Evolutionary conservation across 495 filamentous ascomycete species (phyloP).

Genomic region (Hyphodiscus hymeniophilus): DNA sequence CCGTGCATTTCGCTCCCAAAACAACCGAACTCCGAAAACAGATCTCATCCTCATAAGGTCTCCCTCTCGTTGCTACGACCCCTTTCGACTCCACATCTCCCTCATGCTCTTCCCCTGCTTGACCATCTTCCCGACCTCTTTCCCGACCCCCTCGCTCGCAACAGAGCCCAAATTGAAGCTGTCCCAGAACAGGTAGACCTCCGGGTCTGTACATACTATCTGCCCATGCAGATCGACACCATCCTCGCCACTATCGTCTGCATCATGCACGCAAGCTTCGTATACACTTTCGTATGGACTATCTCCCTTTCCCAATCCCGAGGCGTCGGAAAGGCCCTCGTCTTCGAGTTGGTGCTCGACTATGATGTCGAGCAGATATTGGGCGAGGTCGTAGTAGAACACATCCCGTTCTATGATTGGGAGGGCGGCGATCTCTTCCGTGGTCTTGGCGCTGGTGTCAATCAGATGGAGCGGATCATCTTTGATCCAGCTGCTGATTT

Average conservation of each 20-base stretch:
- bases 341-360: conserved; percentile 19
- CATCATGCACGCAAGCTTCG: conserved; percentile 14
- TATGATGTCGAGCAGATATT: conserved; percentile 15
- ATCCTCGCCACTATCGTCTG: neutral
- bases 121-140: conserved; percentile 10
- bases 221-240: conserved; percentile 5
- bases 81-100: neutral
- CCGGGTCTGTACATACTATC: conserved; percentile 15
- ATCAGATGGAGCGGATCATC: neutral
- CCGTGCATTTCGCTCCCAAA: too few species aligned
- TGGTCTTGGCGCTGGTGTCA: neutral
- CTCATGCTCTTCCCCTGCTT: conserved; percentile 6
- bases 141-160: conserved; percentile 11
- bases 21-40: neutral
- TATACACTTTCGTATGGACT: conserved; percentile 13
- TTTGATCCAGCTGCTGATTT: conserved; percentile 10
- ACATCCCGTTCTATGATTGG: conserved; percentile 8
- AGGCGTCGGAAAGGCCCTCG: conserved; percentile 11
- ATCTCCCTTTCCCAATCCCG: conserved; percentile 14
- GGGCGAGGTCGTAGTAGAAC: conserved; percentile 15
- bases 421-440: neutral
- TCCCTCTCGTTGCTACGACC: too few species aligned
- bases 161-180: conserved; percentile 11
- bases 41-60: too few species aligned
- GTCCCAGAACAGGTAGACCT: conserved; percentile 20